Conservation (phyloP, 495 filamentous ascomycete genomes). For the Recurvomyces mirabilis region DNA sequence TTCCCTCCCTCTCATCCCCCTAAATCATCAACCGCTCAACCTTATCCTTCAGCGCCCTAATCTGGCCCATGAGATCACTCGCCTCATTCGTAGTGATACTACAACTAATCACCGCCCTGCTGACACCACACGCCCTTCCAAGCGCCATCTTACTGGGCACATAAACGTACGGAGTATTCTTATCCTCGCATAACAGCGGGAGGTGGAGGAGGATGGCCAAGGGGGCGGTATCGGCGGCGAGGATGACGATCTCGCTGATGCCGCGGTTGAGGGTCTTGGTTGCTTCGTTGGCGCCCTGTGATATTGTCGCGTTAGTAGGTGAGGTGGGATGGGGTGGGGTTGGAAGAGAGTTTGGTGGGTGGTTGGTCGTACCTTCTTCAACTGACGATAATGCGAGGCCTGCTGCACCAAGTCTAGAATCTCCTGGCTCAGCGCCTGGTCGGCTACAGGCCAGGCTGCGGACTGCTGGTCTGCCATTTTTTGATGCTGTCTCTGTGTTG, state of each 20-base stretch:
- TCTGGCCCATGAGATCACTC: conserved; percentile 73
- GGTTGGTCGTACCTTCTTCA: conserved; percentile 63
- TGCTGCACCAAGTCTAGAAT: conserved; percentile 84
- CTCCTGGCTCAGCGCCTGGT: conserved; percentile 63
- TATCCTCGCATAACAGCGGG: conserved; percentile 77
- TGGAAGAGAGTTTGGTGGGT: background rate
- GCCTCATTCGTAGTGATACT: conserved; percentile 91
- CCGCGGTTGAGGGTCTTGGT: conserved; percentile 87
- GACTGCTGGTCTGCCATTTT: conserved; percentile 21
- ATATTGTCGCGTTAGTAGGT: no score
- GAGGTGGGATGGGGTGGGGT: background rate
- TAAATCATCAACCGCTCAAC: conserved; percentile 95
- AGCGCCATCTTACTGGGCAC: conserved; percentile 59
- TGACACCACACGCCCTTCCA: conserved; percentile 75
- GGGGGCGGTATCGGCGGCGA: conserved; percentile 77
- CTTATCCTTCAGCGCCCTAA: conserved; percentile 79
- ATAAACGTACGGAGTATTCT: conserved; percentile 45
- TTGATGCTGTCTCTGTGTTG: no score
- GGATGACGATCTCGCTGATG: conserved; percentile 74
- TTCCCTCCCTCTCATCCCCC: no score
- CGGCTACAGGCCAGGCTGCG: conserved; percentile 82
- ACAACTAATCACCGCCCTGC: conserved; percentile 72
- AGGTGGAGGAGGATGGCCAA: conserved; percentile 88
- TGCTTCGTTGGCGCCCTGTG: conserved; percentile 52
- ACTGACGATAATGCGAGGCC: conserved; percentile 67